Percentiles rank a stretch among this genome's conserved stretches.
These are phyloP conservation scores for Alopecurus myosuroides DNA, from an alignment of 176 grass and related monocot species.

Conservation along the genomic window DNA sequence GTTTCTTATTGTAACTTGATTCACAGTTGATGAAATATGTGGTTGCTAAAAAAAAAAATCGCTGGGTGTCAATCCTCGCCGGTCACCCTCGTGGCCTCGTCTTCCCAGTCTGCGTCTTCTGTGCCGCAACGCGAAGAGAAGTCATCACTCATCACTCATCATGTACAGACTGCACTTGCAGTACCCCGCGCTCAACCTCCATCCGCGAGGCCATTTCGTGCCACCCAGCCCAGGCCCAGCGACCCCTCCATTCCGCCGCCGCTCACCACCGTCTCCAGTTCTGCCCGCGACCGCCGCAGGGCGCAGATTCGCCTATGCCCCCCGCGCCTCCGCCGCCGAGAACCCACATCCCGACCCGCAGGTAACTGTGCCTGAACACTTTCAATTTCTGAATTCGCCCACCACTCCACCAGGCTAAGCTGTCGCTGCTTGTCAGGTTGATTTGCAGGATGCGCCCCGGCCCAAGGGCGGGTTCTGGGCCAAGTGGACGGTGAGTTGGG, in stretches of 20 bases:
- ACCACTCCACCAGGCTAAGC: background rate
- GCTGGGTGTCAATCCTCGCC: too few relatives aligned
- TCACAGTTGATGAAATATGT: too few relatives aligned
- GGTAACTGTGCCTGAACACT: background rate
- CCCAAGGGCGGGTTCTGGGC: slow-evolving; percentile 30
- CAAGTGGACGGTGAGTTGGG: slow-evolving; percentile 47
- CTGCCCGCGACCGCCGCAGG: background rate
- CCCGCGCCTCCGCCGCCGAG: background rate
- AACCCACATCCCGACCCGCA: background rate
- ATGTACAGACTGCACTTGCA: slow-evolving; percentile 7
- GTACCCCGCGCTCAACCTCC: background rate
- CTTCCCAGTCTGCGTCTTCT: too few relatives aligned
- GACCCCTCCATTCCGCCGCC: background rate
- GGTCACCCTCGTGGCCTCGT: too few relatives aligned
- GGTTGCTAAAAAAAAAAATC: too few relatives aligned
- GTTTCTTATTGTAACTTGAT: too few relatives aligned
- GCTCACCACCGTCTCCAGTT: background rate
- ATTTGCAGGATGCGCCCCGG: slow-evolving; percentile 31
- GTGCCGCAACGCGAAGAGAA: too few relatives aligned
- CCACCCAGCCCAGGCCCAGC: background rate
- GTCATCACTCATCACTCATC: too few relatives aligned
- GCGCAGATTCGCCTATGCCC: background rate
- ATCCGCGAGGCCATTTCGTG: background rate
- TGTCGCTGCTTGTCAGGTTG: background rate
- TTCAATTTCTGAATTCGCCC: background rate